Conservation (phyloP, 2,329 filamentous ascomycete genomes). For the Pseudogymnoascus sp. region DNA sequence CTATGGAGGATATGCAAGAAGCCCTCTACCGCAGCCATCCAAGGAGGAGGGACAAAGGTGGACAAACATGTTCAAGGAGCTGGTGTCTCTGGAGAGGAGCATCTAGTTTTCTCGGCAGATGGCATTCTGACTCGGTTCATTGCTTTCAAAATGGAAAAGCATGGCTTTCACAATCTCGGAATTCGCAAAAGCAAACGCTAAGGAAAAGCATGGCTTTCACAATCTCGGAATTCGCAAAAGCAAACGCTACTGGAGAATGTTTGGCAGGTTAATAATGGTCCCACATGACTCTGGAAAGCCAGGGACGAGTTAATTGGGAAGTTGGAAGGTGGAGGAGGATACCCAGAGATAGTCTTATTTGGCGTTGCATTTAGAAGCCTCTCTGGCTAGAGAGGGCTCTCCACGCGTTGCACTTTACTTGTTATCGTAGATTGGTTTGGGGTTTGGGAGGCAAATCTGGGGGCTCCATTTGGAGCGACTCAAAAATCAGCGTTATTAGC, state of each 20-base stretch:
- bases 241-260: neutral
- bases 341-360: neutral
- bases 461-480: neutral
- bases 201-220: neutral
- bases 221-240: neutral
- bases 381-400: neutral
- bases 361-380: slow-evolving; percentile 3
- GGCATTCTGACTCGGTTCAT: neutral
- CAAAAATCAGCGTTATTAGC: neutral
- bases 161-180: neutral
- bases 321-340: neutral
- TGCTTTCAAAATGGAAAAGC: neutral
- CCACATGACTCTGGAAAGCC: neutral
- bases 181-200: neutral
- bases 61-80: slow-evolving; percentile 48
- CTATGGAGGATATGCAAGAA: slow-evolving; percentile 49
- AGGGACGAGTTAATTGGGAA: neutral
- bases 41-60: slow-evolving; percentile 40
- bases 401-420: neutral
- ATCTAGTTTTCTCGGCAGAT: slow-evolving; percentile 23
- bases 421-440: neutral
- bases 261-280: neutral
- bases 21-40: slow-evolving; percentile 43
- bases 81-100: slow-evolving; percentile 44
- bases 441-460: neutral